phyloP scores from a whole-genome alignment of 306 rosid genomes.

The Erythrophleum fordii region DNA sequence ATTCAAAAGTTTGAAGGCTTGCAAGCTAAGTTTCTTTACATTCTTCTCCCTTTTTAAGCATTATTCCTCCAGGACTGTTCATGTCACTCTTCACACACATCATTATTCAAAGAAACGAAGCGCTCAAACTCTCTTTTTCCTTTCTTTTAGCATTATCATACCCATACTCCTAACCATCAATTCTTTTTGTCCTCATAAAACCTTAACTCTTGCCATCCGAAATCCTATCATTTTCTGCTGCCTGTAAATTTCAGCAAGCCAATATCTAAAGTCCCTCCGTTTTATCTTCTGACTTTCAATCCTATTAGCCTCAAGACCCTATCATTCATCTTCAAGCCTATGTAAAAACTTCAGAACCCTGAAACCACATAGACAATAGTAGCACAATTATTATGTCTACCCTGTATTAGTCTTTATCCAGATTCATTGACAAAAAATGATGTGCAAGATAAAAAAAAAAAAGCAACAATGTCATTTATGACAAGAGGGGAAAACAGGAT shows the following conservation, averaged over 20 bases:
- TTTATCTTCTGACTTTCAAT: background rate
- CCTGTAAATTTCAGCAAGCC: slow-evolving; percentile 9
- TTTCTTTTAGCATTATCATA: slow-evolving; percentile 8
- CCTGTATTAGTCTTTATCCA: background rate
- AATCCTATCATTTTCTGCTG: background rate
- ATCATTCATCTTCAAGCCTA: background rate
- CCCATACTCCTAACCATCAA: background rate
- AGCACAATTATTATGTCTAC: background rate
- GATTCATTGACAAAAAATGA: slow-evolving; percentile 16
- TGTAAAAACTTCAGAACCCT: background rate
- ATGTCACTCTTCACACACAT: background rate
- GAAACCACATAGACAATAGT: background rate
- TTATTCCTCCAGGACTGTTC: background rate
- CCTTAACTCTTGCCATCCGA: background rate
- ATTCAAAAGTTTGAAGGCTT: background rate
- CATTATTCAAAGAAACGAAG: background rate
- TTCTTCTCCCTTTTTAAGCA: background rate
- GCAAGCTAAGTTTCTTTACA: background rate
- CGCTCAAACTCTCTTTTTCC: background rate
- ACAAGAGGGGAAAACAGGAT: background rate
- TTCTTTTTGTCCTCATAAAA: background rate
- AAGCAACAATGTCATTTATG: background rate
- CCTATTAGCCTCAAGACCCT: background rate
- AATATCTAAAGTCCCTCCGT: background rate
- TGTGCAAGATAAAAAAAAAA: background rate